Base-by-base conservation (phyloP, 306 rosid genomes). In the Gastrolobium bilobum region DNA sequence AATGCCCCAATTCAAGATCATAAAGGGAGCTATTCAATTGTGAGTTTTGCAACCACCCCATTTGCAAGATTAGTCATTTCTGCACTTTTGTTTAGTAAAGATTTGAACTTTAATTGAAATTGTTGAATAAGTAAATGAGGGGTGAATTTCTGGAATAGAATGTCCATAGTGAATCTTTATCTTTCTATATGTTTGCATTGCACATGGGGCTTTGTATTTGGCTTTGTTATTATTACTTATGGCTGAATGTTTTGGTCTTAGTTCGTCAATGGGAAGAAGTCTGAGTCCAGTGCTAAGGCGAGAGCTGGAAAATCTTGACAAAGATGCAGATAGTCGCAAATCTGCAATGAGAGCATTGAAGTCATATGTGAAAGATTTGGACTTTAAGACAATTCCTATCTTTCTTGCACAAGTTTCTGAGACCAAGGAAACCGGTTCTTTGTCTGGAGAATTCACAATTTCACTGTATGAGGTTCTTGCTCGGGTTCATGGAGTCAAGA, bases 361-460 rank as follows among this genome's bases (percentile, higher is more conserved):
- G 50, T 84, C 91, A 3, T 90, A 95, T 51, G 97, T 92, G 58
- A 95, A 91, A 79, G 98, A 89, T 52, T 73, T 95, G 73, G 99
- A 95, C 43, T 82, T 81, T 52, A 88, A 84, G 89, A 83, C 96
- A 53, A 95, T 95, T 46, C 97, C 93, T 1, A 72, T 84, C 43
- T 95, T 95, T 85, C 93, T 92, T 42, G 97, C 91, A 11, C 97
- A 95, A 84, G 97, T 95, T 86, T 95, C 92, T n/a, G 94, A 91
- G 79, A 87, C 91, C 29, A 92, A 91, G 74, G 97, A 90, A 74
- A 84, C 85, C 0, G 92, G 98, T 47, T 75, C 94, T 37, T 73
- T 91, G 39, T 88, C 96, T 0, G 97, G 90, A 42, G 97, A 92
- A 48, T 92, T 92, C 85, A 89, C 92, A 0, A 88, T 91, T 76